Base-by-base conservation (phyloP, 1,139 yeast genomes). In the Taphrina confusa region DNA sequence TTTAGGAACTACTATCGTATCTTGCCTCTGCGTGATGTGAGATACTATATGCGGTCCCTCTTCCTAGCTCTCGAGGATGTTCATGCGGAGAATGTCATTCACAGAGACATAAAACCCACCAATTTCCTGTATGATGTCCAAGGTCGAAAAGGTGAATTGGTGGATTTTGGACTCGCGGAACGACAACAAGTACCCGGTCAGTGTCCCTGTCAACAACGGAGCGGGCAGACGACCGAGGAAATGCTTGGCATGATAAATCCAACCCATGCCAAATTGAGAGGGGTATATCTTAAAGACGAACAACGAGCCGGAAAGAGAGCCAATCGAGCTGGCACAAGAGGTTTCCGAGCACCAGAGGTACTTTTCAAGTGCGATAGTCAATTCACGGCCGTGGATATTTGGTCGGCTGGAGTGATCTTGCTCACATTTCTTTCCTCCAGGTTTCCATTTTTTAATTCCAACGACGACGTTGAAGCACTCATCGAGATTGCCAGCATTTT, bases 311-410 rank as follows among this genome's bases (percentile, higher is more conserved):
- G 95, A 1, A 80, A 96, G 68, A 79, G 98, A 63, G 97, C 97
- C 1, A 92, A 92, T 69, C 82, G 99, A 68, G 98, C 98, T 0
- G 99, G 99, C 1, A 94, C 99, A 0, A 80, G 98, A 67, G 97
- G 97, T 0, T 90, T 90, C 70, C 79, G 97, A 66, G 96, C 97
- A 0, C 97, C 97, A 0, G 97, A 90, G 71, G 97, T 90, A 1
- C 75, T 91, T 62, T 80, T 90, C 73, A 89, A 89, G 71, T 90
- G 97, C 72, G 82, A 88, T 1, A 84, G 87, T 63, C 97, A 91
- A 73, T 79, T 86, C 6, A 81, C 88, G 34, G 61, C 85, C 70
- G 82, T 90, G 42, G 97, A 90, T 72, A 81, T 89, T 14, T 90
- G 97, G 97, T 85, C 96, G 1, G 95, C 91, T 0, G 97, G 97